A percentile compares a stretch with the other conserved stretches of the same genome.
Conservation (phyloP, 1,139 yeast genomes). For the Yamadazyma membranifaciens region DNA sequence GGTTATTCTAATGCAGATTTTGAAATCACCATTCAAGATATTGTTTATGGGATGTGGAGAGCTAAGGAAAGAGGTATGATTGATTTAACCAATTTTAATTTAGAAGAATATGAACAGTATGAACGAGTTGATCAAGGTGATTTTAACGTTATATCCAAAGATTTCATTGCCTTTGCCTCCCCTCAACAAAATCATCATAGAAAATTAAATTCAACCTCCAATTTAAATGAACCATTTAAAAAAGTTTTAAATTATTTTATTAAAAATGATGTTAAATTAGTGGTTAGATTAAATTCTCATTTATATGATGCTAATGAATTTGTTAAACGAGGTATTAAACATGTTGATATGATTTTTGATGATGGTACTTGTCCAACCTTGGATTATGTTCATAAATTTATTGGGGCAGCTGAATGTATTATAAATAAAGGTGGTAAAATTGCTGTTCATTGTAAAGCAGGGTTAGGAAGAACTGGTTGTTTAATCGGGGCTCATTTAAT, state of each 20-base stretch:
- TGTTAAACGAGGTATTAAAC: conserved; percentile 79
- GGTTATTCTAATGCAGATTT: conserved; percentile 96
- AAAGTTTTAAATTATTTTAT: conserved; percentile 78
- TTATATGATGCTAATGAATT: conserved; percentile 83
- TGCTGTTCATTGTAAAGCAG: conserved; percentile 98
- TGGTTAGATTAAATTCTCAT: conserved; percentile 88
- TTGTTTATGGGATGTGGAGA: conserved; percentile 95
- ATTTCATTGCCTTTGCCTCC: conserved; percentile 95
- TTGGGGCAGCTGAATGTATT: conserved; percentile 92
- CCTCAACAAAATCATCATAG: conserved; percentile 70
- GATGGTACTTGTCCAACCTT: conserved; percentile 98
- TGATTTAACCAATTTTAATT: conserved; percentile 82
- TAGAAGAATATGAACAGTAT: conserved; percentile 91
- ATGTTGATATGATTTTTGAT: conserved; percentile 92
- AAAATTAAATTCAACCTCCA: conserved; percentile 25
- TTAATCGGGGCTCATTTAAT: conserved; percentile 95
- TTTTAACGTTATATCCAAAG: conserved; percentile 86
- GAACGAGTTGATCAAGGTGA: conserved; percentile 98
- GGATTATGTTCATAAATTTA: conserved; percentile 86
- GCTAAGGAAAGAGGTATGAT: conserved; percentile 93
- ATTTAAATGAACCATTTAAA: conserved; percentile 68
- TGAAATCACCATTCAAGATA: conserved; percentile 88
- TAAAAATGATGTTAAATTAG: conserved; percentile 75
- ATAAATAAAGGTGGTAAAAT: conserved; percentile 84
- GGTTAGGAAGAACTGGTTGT: conserved; percentile 96